Base-by-base conservation (phyloP, 2,329 filamentous ascomycete species). In the Monosporascus sp. region DNA sequence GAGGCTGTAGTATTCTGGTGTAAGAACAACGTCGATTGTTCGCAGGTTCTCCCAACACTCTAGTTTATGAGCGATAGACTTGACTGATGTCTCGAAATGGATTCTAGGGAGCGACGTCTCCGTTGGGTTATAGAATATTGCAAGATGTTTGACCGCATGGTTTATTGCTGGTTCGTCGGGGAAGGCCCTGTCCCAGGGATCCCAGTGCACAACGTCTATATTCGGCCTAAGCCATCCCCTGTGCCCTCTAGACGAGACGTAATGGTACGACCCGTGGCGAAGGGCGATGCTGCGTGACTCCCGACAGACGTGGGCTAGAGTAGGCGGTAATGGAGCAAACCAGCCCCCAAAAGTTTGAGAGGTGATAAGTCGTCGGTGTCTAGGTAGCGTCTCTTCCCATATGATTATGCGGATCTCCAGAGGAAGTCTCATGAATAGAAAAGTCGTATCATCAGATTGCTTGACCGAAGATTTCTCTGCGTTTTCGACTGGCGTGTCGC, bases 1-100 rank as follows among this genome's bases (percentile, higher is more conserved):
- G 5, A 24, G 2, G 22, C 22, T 2, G 5, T 5, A 9, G 5
- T 14, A 1, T 9, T 0, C 0, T 43, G 7, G 2, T 16, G 19
- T 24, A 14, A 43, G 19, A 14, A 43, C 20, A 19, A 43, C 14
- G 19, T 43, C 40, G 40, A 43, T 14, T 11, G 40, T 43, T 43
- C 40, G 40, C 40, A 43, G 9, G 40, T 20, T 43, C 5, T 43
- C 3, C 40, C 40, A 24, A 8, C 3, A 1, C 8, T 11, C 9
- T n/a, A 11, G 19, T 1, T 14, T 2, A 11, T 14, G 17, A 3
- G n/a, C 40, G 20, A 20, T 43, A 8, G 0, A 2, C 11, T 43
- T 4, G 7, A 43, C 8, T 5, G 7, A 27, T 27, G 2, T 9
- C 26, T 27, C 7, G 7, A 27, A 9, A 27, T n/a, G 2, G 38